A percentile compares a stretch with the other conserved stretches of the same genome.
Conservation (phyloP, 148 eudicot genomes). For the Silene uniflora region DNA sequence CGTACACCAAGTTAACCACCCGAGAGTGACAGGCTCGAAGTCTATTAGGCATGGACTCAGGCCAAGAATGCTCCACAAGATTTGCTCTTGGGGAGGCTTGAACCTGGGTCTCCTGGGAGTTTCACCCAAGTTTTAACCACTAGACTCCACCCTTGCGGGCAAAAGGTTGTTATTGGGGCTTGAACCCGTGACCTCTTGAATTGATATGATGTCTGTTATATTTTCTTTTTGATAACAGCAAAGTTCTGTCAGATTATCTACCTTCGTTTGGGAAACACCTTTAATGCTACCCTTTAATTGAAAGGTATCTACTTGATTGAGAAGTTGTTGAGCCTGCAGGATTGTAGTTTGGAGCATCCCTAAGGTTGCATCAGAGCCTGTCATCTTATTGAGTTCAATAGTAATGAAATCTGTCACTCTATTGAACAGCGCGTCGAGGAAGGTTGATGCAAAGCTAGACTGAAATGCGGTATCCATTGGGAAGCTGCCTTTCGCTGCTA, state of each 20-base stretch:
- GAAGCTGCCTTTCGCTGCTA: background rate
- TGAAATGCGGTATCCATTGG: conserved; percentile 17
- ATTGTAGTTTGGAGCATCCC: conserved; percentile 2
- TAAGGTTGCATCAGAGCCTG: background rate
- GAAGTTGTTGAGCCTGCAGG: background rate
- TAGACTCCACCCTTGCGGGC: too few species aligned
- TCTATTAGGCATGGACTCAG: too few species aligned
- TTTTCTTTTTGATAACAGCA: conserved; percentile 19
- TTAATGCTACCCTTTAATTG: background rate
- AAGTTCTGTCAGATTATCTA: background rate
- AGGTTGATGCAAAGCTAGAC: conserved; percentile 20
- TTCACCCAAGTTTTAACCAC: too few species aligned
- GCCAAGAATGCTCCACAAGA: too few species aligned
- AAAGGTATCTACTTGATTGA: background rate
- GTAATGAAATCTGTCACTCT: background rate
- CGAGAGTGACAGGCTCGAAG: too few species aligned
- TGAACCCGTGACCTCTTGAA: too few species aligned
- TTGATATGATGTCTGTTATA: conserved; percentile 10
- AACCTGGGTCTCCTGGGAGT: too few species aligned
- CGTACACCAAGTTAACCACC: too few species aligned
- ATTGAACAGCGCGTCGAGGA: conserved; percentile 10
- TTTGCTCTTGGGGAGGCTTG: too few species aligned
- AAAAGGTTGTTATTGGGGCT: too few species aligned
- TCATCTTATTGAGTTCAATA: background rate
- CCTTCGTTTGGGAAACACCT: background rate